phyloP scores from a whole-genome alignment of 1,139 yeast species.

The Kluyveromyces marxianus region DNA sequence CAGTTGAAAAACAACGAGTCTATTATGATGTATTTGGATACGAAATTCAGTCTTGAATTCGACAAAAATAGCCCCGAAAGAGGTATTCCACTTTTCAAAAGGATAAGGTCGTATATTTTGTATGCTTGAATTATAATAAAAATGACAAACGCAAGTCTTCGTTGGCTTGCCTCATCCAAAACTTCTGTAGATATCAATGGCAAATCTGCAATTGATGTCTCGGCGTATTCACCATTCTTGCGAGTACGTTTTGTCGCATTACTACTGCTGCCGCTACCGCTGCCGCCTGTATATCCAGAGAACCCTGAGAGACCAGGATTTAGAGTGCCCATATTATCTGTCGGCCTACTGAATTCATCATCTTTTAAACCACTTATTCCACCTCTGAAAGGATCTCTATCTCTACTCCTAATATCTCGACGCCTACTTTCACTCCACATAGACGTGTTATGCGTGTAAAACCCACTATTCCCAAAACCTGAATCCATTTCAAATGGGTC shows the following conservation, averaged over 20 bases:
- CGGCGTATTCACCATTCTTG: not conserved
- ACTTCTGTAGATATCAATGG: slow-evolving; percentile 49
- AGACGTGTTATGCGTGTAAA: slow-evolving; percentile 2
- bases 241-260: not conserved
- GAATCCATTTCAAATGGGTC: slow-evolving; percentile 3
- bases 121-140: slow-evolving; percentile 71
- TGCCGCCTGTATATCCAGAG: not conserved
- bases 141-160: slow-evolving; percentile 56
- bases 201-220: not conserved
- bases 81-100: slow-evolving; percentile 29
- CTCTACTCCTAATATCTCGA: not conserved
- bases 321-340: not conserved
- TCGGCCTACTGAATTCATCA: not conserved
- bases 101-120: slow-evolving; percentile 66
- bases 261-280: not conserved
- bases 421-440: slow-evolving; percentile 5
- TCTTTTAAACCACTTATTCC: not conserved
- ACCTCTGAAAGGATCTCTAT: not conserved
- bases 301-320: not conserved
- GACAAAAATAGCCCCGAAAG: slow-evolving; percentile 32
- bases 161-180: slow-evolving; percentile 76
- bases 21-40: slow-evolving; percentile 60
- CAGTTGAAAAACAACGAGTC: slow-evolving; percentile 67
- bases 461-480: not conserved
- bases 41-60: slow-evolving; percentile 48